Percentiles rank a stretch among this genome's conserved stretches.
Evolutionary conservation across 306 rosid species (phyloP).

Genomic region (Cercis canadensis): DNA sequence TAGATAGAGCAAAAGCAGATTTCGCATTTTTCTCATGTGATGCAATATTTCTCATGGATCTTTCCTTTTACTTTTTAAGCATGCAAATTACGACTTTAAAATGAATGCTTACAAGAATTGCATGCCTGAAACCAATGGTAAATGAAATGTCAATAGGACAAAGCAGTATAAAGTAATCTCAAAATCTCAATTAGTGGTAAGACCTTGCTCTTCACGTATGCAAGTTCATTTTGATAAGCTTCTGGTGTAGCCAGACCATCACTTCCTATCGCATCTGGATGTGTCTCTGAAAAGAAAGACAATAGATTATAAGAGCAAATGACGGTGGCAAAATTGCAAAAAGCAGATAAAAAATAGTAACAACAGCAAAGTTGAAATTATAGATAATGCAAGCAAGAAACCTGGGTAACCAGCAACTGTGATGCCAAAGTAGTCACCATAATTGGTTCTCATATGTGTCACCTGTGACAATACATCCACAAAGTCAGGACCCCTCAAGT

Average conservation of each 20-base stretch:
- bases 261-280: slow-evolving; percentile 79
- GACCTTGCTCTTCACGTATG: slow-evolving; percentile 87
- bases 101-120: slow-evolving; percentile 10
- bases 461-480: slow-evolving; percentile 55
- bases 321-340: background rate
- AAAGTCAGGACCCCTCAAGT: slow-evolving; percentile 29
- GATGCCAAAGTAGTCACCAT: slow-evolving; percentile 94
- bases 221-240: slow-evolving; percentile 79
- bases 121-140: slow-evolving; percentile 13
- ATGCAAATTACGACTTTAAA: background rate
- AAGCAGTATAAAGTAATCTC: background rate
- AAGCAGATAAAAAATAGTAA: background rate
- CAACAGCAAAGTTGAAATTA: slow-evolving; percentile 25
- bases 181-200: slow-evolving; percentile 12
- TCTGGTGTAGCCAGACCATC: slow-evolving; percentile 80
- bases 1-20: slow-evolving; percentile 7
- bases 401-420: slow-evolving; percentile 99
- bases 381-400: slow-evolving; percentile 27
- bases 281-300: slow-evolving; percentile 68
- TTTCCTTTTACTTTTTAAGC: background rate
- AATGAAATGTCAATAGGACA: slow-evolving; percentile 16
- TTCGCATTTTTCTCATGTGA: slow-evolving; percentile 15
- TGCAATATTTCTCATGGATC: slow-evolving; percentile 14
- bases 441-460: slow-evolving; percentile 71
- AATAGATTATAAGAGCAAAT: slow-evolving; percentile 28